These are phyloP conservation scores for Panicum virgatum DNA, from an alignment of 202 grass and related monocot species.

Conservation along the genomic window DNA sequence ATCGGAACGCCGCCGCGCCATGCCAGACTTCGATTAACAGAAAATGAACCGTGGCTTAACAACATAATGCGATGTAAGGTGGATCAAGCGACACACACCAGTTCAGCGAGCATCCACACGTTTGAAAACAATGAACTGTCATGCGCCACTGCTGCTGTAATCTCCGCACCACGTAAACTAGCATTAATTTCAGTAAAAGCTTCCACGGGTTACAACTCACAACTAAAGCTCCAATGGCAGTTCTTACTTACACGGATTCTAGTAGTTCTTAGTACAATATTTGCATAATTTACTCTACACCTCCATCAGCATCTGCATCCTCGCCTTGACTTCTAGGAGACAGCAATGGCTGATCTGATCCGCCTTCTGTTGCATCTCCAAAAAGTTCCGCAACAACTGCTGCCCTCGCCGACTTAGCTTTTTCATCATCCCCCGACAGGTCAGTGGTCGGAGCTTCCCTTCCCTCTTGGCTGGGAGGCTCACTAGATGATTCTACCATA, in stretches of 20 bases:
- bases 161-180: not conserved
- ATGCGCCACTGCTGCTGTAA: not conserved
- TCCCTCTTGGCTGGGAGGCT: not conserved
- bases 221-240: not conserved
- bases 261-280: conserved; percentile 28
- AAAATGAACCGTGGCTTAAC: too few species aligned
- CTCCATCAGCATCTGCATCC: not conserved
- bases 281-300: conserved; percentile 22
- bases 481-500: not conserved
- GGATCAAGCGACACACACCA: too few species aligned
- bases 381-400: conserved; percentile 15
- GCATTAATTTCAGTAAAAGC: not conserved
- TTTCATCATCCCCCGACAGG: conserved; percentile 19
- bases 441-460: not conserved
- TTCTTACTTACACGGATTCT: conserved; percentile 18
- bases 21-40: too few species aligned
- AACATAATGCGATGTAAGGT: too few species aligned
- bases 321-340: conserved; percentile 7
- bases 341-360: not conserved
- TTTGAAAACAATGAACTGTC: not conserved
- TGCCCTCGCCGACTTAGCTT: not conserved
- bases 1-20: too few species aligned
- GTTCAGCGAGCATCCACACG: not conserved
- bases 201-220: not conserved
- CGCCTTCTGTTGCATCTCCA: conserved; percentile 7